phyloP scores from a whole-genome alignment of 2,329 filamentous ascomycete genomes.

The Exophiala sp. region DNA sequence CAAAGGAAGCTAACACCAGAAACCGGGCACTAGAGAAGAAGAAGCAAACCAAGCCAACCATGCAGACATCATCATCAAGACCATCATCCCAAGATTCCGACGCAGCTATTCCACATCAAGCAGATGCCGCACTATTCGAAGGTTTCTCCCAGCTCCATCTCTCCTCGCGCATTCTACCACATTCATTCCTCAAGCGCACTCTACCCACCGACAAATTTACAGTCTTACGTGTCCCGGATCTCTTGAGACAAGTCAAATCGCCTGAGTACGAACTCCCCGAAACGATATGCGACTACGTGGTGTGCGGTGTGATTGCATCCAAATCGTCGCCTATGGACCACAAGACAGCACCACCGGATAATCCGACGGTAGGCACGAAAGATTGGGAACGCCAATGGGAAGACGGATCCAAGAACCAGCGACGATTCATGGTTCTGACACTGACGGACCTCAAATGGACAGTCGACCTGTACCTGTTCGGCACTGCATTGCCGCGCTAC shows the following conservation, averaged over 20 bases:
- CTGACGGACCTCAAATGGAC: slow-evolving; percentile 87
- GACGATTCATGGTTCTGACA: slow-evolving; percentile 89
- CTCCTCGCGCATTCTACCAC: slow-evolving; percentile 73
- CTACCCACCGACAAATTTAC: slow-evolving; percentile 72
- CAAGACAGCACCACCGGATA: slow-evolving; percentile 36
- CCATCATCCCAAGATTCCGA: not conserved
- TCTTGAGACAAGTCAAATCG: slow-evolving; percentile 73
- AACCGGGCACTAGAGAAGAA: slow-evolving; percentile 13
- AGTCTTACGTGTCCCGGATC: slow-evolving; percentile 60
- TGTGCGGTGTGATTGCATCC: slow-evolving; percentile 78
- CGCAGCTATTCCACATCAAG: slow-evolving; percentile 15
- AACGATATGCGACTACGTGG: slow-evolving; percentile 79
- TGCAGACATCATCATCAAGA: slow-evolving; percentile 8
- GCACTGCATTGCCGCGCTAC: slow-evolving; percentile 81
- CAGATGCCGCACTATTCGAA: slow-evolving; percentile 65
- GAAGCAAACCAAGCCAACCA: slow-evolving; percentile 14
- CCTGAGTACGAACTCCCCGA: slow-evolving; percentile 76
- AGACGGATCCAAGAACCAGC: slow-evolving; percentile 53
- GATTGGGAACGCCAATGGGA: slow-evolving; percentile 43
- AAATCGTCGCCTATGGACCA: slow-evolving; percentile 74
- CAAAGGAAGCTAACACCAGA: slow-evolving; percentile 28
- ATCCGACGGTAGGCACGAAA: slow-evolving; percentile 37
- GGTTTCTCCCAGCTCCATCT: slow-evolving; percentile 81
- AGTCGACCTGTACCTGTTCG: slow-evolving; percentile 86
- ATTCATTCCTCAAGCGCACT: slow-evolving; percentile 70